These are phyloP conservation scores for Tardiomyces digboiensis DNA, from an alignment of 1,139 yeast genomes.

Conservation along the genomic window DNA sequence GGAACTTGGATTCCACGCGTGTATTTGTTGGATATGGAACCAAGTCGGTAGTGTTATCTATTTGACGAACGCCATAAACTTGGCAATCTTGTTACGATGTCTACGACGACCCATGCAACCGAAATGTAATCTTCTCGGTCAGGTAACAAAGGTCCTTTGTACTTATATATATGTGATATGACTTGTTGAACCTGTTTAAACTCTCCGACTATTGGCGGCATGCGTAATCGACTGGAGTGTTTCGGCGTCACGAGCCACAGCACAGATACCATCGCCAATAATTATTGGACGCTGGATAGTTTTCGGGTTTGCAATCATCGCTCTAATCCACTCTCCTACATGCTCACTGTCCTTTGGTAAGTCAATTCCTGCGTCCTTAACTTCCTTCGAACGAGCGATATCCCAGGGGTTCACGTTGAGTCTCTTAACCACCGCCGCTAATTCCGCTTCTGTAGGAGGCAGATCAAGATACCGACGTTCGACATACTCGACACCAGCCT, in stretches of 20 bases:
- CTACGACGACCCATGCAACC: background rate
- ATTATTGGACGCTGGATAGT: background rate
- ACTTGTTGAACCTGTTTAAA: too few relatives aligned
- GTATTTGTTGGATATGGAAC: slow-evolving; percentile 15
- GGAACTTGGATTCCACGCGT: slow-evolving; percentile 12
- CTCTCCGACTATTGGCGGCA: too few relatives aligned
- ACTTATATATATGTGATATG: too few relatives aligned
- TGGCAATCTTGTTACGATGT: background rate
- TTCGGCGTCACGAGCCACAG: background rate
- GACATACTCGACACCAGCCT: background rate
- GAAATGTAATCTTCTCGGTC: too few relatives aligned
- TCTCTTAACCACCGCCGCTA: background rate
- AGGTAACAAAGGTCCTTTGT: too few relatives aligned
- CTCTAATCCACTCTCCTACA: background rate
- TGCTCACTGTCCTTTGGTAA: background rate
- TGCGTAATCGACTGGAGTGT: too few relatives aligned
- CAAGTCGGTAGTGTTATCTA: slow-evolving; percentile 5
- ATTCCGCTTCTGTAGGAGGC: background rate
- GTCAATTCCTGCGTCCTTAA: background rate
- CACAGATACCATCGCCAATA: background rate
- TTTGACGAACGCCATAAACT: background rate
- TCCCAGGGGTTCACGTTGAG: background rate
- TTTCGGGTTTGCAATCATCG: background rate
- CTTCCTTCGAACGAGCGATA: background rate
- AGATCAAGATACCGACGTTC: background rate